These are phyloP conservation scores for Neocatenulostroma microsporum DNA, from an alignment of 2,329 filamentous ascomycete genomes.

Conservation along the genomic window DNA sequence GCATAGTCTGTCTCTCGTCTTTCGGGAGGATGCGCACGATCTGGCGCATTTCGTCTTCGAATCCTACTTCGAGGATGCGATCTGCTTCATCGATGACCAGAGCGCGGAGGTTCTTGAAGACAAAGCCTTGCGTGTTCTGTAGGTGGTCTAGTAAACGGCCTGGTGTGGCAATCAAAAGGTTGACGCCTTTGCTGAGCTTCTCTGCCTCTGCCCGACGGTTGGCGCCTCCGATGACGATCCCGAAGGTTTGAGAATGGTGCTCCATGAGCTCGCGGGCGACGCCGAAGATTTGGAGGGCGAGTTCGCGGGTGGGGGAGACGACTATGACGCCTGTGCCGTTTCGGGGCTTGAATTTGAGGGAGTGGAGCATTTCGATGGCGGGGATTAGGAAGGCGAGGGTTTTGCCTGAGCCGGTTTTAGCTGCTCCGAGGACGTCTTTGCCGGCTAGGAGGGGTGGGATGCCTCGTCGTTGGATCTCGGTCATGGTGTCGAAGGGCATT, in stretches of 20 bases:
- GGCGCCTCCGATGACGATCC: slow-evolving; percentile 92
- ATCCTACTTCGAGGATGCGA: slow-evolving; percentile 91
- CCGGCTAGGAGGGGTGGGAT: slow-evolving; percentile 86
- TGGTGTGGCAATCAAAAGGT: slow-evolving; percentile 87
- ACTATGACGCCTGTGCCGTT: slow-evolving; percentile 89
- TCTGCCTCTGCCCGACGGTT: slow-evolving; percentile 86
- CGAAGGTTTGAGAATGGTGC: slow-evolving; percentile 88
- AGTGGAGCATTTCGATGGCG: slow-evolving; percentile 83
- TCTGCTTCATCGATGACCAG: slow-evolving; percentile 96
- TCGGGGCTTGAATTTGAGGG: slow-evolving; percentile 86
- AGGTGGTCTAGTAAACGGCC: slow-evolving; percentile 89
- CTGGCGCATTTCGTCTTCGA: slow-evolving; percentile 96
- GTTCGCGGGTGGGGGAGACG: slow-evolving; percentile 84
- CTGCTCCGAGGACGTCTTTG: slow-evolving; percentile 85
- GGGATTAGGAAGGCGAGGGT: slow-evolving; percentile 92
- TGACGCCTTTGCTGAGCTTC: slow-evolving; percentile 90
- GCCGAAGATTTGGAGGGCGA: slow-evolving; percentile 92
- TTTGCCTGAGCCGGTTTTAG: slow-evolving; percentile 94
- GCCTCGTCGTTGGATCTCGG: slow-evolving; percentile 79
- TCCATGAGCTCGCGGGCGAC: slow-evolving; percentile 90
- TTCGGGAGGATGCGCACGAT: slow-evolving; percentile 91
- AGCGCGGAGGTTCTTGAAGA: slow-evolving; percentile 87
- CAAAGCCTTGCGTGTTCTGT: slow-evolving; percentile 80
- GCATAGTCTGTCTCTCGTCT: slow-evolving; percentile 83
- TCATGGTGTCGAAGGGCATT: slow-evolving; percentile 95